phyloP scores from a whole-genome alignment of 2,329 filamentous ascomycete species.

The Juglanconis juglandina region DNA sequence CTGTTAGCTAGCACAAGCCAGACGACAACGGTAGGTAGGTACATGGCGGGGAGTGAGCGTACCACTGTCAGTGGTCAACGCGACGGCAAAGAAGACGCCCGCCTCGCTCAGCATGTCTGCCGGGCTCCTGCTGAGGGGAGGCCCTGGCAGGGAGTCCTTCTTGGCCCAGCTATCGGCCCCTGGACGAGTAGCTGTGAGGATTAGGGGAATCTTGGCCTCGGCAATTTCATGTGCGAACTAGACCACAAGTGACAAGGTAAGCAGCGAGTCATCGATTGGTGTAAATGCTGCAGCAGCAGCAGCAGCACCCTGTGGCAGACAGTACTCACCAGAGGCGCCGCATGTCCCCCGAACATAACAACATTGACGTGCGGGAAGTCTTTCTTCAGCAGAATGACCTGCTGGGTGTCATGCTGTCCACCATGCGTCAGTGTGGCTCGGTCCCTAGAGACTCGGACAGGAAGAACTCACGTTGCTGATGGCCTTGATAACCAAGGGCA shows the following conservation, averaged over 20 bases:
- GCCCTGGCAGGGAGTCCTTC: conserved; percentile 36
- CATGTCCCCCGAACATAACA: conserved; percentile 37
- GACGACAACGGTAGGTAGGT: not conserved
- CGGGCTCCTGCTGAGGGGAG: conserved; percentile 37
- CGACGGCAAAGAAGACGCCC: conserved; percentile 35
- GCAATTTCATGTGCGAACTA: conserved; percentile 38
- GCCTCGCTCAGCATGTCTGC: conserved; percentile 37
- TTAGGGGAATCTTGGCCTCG: conserved; percentile 37
- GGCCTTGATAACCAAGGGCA: conserved; percentile 39
- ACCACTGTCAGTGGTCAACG: conserved; percentile 26
- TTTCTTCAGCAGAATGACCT: conserved; percentile 36
- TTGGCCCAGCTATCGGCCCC: conserved; percentile 34
- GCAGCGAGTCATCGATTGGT: not conserved
- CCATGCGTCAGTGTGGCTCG: not conserved
- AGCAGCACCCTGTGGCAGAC: too few relatives aligned
- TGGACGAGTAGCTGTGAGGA: conserved; percentile 37
- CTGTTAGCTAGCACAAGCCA: not conserved
- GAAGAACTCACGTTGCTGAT: conserved; percentile 32
- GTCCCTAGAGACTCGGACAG: not conserved
- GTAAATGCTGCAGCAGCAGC: too few relatives aligned
- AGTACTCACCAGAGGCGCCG: conserved; percentile 33
- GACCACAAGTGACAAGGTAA: not conserved
- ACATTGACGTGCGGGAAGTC: conserved; percentile 31
- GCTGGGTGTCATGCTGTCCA: conserved; percentile 36
- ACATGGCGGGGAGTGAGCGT: not conserved